Evolutionary conservation across 2,329 filamentous ascomycete species (phyloP), one percentile per base, ranked within the genome.

Genomic region (Colletotrichum limetticola): DNA sequence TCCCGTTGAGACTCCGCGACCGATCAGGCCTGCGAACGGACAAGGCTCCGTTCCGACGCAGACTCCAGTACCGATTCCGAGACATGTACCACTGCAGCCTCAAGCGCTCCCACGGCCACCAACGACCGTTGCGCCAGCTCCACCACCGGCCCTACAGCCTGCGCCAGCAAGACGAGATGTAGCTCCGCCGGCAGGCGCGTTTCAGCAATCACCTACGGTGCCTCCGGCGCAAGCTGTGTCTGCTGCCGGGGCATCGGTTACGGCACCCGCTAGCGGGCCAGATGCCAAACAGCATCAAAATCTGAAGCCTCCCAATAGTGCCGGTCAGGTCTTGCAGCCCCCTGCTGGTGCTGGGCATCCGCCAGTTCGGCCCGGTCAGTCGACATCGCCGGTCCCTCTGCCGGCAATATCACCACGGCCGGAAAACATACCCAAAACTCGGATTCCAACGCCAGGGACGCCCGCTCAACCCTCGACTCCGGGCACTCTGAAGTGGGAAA

Each of bases 401-500:
- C 79, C 80, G 24, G 71, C 79, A 3, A 77, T 82, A 28, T 79
- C 81, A 16, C 80, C 82, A n/a, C 78, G 80, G 24, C 81, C 82
- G 6, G 82, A 83, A 14, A 73, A 75, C 42, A 70, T 77, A 19
- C 76, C 76, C 66, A 83, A 80, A 68, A 75, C 77, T 9, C 81
- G 80, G 58, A 78, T 82, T 24, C 75, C 77, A 22, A 80, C 80
- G 53, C 78, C 82, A 22, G 70, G 72, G n/a, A 67, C 75, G 22
- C 66, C 76, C 6, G 70, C 77, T n/a, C 78, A 78, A 55, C 63
- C 75, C 35, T 28, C 74, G 4, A 74, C 78, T 7, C 77, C 78
- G 26, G 78, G 78, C 7, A 72, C 76, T 46, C 71, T 84, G 22
- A 85, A 84, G 67, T 85, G 83, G 83, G 83, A 85, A 75, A 83